phyloP scores from a whole-genome alignment of 192 early-diverging fungal species.

The Podila epicladia region DNA sequence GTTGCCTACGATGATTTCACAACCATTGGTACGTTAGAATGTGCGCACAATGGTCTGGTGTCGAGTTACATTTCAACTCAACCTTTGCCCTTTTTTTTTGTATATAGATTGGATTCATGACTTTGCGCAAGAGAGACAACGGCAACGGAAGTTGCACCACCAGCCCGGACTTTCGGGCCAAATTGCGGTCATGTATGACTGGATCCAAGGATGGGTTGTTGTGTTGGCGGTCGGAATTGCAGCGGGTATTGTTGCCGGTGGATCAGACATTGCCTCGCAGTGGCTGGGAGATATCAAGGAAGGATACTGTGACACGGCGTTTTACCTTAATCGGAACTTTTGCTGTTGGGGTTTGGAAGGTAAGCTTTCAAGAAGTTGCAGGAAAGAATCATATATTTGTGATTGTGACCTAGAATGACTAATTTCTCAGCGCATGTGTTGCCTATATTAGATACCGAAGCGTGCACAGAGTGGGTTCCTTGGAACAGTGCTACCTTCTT shows the following conservation, averaged over 20 bases:
- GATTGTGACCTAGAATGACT: no score
- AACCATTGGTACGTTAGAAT: slow-evolving; percentile 57
- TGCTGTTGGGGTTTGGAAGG: slow-evolving; percentile 81
- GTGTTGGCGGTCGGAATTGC: slow-evolving; percentile 71
- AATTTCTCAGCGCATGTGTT: no score
- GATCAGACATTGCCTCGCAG: slow-evolving; percentile 80
- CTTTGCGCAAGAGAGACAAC: slow-evolving; percentile 80
- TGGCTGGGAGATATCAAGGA: slow-evolving; percentile 87
- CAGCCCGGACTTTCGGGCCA: slow-evolving; percentile 66
- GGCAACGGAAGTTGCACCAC: slow-evolving; percentile 66
- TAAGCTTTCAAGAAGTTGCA: slow-evolving; percentile 1
- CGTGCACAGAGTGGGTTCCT: slow-evolving; percentile 50
- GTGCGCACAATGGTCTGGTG: not conserved
- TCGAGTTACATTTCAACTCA: not conserved
- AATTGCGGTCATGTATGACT: slow-evolving; percentile 73
- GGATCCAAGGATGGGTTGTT: slow-evolving; percentile 88
- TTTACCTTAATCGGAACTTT: slow-evolving; percentile 77
- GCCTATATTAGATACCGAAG: slow-evolving; percentile 19
- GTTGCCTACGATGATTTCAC: slow-evolving; percentile 69
- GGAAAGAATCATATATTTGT: not conserved
- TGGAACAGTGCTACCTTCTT: slow-evolving; percentile 54
- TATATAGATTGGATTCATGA: slow-evolving; percentile 90
- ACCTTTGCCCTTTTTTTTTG: not conserved
- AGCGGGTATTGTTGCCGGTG: slow-evolving; percentile 71
- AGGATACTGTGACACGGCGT: slow-evolving; percentile 83